These are phyloP conservation scores for Moniliophthora roreri DNA, from an alignment of 1,284 basidiomycete species.

Conservation along the genomic window DNA sequence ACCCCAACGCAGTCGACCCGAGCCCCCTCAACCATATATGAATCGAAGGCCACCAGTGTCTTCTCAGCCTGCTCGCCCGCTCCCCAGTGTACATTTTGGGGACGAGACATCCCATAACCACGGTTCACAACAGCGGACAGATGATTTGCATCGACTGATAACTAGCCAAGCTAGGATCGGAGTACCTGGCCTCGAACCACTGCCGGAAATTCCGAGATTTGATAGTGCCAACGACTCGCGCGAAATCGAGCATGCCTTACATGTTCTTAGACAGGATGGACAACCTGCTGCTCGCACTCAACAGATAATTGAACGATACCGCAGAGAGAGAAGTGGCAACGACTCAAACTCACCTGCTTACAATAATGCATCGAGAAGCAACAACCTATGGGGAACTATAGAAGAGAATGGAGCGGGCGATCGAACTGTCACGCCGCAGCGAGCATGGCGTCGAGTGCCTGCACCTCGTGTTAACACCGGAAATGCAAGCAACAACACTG, in stretches of 20 bases:
- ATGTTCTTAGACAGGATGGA: constrained; percentile 22
- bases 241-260: constrained; percentile 21
- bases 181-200: constrained; percentile 4
- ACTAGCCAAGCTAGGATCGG: constrained; percentile 7
- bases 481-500: neutral
- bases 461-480: neutral
- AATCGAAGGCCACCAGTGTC: constrained; percentile 1
- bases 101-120: neutral
- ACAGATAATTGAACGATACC: constrained; percentile 21
- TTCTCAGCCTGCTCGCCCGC: neutral
- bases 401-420: constrained; percentile 1
- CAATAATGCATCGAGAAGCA: neutral
- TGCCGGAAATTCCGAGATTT: constrained; percentile 1
- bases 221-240: constrained; percentile 5
- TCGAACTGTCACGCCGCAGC: neutral
- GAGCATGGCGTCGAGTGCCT: neutral
- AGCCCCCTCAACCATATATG: neutral
- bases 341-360: neutral
- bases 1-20: neutral
- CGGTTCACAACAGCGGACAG: neutral
- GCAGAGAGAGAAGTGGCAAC: constrained; percentile 14
- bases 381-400: constrained; percentile 9
- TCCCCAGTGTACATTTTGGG: neutral
- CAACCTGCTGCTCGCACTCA: constrained; percentile 19
- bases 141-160: constrained; percentile 11